Base-by-base conservation (phyloP, 108 stramenopile species). In the Thalassiosira profunda region DNA sequence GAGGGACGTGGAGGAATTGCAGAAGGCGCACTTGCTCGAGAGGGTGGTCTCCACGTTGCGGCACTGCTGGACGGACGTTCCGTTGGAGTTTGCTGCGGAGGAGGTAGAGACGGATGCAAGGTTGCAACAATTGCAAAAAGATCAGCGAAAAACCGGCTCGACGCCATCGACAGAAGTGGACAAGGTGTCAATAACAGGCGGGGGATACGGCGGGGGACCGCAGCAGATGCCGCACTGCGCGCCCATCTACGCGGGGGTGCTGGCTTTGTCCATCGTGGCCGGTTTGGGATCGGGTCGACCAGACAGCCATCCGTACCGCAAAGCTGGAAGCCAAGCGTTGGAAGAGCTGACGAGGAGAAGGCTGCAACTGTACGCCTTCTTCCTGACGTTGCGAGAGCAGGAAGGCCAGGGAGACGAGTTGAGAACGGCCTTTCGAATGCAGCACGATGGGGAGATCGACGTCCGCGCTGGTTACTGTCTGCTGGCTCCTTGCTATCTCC, bases 121-220 rank as follows among this genome's bases (percentile, higher is more conserved):
- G 28, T 47, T 75, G 42, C 57, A 25, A 29, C 7, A 34, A 0
- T 49, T 72, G 2, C 34, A 21, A 18, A 23, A 30, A 23, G 25
- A 46, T 5, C 67, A 69, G 53, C 67, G 49, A 40, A 2, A 60
- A 53, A 40, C 63, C 5, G 34, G 40, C n/a, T 14, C n/a, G 8
- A 21, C 20, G 43, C n/a, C n/a, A n/a, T 34, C 35, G 44, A 30
- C 29, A 24, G 14, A 4, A 0, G 26, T 6, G 17, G 5, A 21
- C 25, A 46, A 60, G 33, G 61, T 44, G 8, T 25, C 40, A 37
- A 67, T 74, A 2, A 25, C 37, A 2, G 83, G 66, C 15, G 97
- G 98, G 12, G 99, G 98, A 11, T 99, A 96, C 72, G 98, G 98
- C 45, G 99, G 99, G 15, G 97, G 97, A 41, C 94, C 96, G 10